These are phyloP conservation scores for Corymbia maculata DNA, from an alignment of 345 rosid species.

Conservation along the genomic window DNA sequence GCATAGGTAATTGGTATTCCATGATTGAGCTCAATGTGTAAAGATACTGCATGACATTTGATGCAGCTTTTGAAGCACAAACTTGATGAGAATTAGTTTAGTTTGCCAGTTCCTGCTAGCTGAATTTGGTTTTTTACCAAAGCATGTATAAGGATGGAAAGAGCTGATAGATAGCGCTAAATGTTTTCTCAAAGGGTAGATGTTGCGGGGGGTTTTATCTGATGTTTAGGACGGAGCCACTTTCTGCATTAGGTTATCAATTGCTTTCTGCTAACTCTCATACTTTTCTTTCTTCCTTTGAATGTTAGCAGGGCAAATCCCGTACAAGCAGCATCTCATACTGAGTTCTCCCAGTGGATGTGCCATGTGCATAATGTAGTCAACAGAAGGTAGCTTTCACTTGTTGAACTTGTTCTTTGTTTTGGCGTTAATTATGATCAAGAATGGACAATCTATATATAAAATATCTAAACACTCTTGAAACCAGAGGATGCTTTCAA, in stretches of 20 bases:
- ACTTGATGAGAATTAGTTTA: neutral
- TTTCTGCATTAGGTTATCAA: neutral
- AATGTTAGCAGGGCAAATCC: constrained; percentile 58
- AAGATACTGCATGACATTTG: neutral
- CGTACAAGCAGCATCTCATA: constrained; percentile 65
- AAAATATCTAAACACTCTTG: neutral
- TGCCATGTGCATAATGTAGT: constrained; percentile 88
- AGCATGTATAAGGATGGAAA: neutral
- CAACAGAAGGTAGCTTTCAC: constrained; percentile 59
- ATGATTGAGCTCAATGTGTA: neutral
- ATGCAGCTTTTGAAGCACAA: neutral
- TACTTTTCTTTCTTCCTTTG: neutral
- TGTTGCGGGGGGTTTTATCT: neutral
- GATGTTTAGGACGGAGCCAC: neutral
- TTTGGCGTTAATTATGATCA: too few relatives aligned
- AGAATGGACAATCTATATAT: neutral
- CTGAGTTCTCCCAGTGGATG: constrained; percentile 86
- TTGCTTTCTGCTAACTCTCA: neutral
- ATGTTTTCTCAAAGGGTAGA: neutral
- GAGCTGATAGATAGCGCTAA: neutral
- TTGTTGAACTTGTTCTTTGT: neutral
- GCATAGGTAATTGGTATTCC: neutral
- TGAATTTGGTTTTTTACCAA: neutral
- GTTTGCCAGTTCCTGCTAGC: neutral
- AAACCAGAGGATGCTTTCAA: neutral